These are phyloP conservation scores for Paxillus involutus DNA, from an alignment of 768 basidiomycete species.

Conservation along the genomic window DNA sequence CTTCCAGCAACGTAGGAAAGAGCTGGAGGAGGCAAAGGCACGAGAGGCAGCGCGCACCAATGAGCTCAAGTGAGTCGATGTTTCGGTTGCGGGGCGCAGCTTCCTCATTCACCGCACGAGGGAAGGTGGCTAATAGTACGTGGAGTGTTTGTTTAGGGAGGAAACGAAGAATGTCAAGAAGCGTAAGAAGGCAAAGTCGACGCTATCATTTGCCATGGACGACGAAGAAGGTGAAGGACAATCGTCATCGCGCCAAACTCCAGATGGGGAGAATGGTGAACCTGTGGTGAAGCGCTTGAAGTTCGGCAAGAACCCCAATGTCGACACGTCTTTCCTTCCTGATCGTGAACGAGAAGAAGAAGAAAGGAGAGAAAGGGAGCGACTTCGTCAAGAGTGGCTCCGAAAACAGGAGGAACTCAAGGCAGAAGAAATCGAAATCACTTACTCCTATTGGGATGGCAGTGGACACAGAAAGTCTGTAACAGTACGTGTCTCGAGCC, in stretches of 20 bases:
- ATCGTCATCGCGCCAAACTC: slow-evolving; percentile 37
- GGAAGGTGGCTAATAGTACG: slow-evolving; percentile 63
- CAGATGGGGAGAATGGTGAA: slow-evolving; percentile 39
- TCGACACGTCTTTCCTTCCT: slow-evolving; percentile 97
- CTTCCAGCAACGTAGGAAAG: slow-evolving; percentile 85
- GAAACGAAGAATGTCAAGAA: slow-evolving; percentile 88
- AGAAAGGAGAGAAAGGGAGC: slow-evolving; percentile 86
- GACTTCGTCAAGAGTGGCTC: slow-evolving; percentile 88
- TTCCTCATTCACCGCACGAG: slow-evolving; percentile 1
- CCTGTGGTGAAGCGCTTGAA: slow-evolving; percentile 69
- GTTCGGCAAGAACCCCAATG: slow-evolving; percentile 91
- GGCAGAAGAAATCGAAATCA: slow-evolving; percentile 80
- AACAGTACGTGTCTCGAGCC: slow-evolving; percentile 50
- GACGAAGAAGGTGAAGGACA: slow-evolving; percentile 61
- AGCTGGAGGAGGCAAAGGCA: slow-evolving; percentile 88
- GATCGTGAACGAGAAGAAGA: slow-evolving; percentile 96
- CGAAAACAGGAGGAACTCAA: slow-evolving; percentile 67
- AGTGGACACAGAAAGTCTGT: slow-evolving; percentile 95
- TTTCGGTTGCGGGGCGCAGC: slow-evolving; percentile 8
- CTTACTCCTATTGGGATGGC: slow-evolving; percentile 98
- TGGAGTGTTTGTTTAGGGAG: slow-evolving; percentile 87
- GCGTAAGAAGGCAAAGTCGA: slow-evolving; percentile 88
- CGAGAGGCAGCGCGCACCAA: slow-evolving; percentile 83
- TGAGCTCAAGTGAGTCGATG: slow-evolving; percentile 78
- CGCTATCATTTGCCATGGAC: slow-evolving; percentile 88